Base-by-base conservation (phyloP, 1,284 basidiomycete species). In the Pholiota adiposa region DNA sequence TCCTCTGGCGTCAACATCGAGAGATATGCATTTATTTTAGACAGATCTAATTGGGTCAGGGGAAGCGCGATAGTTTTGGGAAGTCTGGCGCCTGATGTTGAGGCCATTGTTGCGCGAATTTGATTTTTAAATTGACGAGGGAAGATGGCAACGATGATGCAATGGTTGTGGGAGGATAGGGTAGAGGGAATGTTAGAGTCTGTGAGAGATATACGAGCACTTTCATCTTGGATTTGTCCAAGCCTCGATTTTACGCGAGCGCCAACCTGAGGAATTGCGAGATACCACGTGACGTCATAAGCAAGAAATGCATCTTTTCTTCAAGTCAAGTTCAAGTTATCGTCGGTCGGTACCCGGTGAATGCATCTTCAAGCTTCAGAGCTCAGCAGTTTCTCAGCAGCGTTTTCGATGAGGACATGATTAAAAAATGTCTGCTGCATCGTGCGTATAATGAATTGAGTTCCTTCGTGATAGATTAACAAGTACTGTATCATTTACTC, bases 11-110 rank as follows among this genome's bases (percentile, higher is more conserved):
- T 18, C 25, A 25, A 18, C 11, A 29, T n/a, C 33, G 29, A 18
- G 29, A 19, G 29, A 19, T 21, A 23, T n/a, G 34, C 21, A 40
- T 19, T 25, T 9, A 23, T n/a, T 8, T 16, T 21, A 2, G n/a
- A 53, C 57, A 97, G 81, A 61, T 88, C 77, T 57, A 86, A 85
- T 51, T 78, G 64, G 0, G 86, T 80, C 62, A 93, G 78, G 21
- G 93, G 92, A n/a, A 89, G 77, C 50, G 79, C 67, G 27, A 91
- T 78, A 4, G 83, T 83, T 63, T 79, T 78, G 29, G 77, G 69
- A 58, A 83, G 72, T 3, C 68, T 54, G 38, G 48, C 44, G 48
- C 44, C 36, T 11, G 64, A 51, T 46, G 56, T 51, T n/a, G 61
- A 57, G n/a, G 55, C 34, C 61, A 63, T 65, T 25, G 58, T 9